These are phyloP conservation scores for Alternaria conjuncta DNA, from an alignment of 2,329 filamentous ascomycete species.

Conservation along the genomic window DNA sequence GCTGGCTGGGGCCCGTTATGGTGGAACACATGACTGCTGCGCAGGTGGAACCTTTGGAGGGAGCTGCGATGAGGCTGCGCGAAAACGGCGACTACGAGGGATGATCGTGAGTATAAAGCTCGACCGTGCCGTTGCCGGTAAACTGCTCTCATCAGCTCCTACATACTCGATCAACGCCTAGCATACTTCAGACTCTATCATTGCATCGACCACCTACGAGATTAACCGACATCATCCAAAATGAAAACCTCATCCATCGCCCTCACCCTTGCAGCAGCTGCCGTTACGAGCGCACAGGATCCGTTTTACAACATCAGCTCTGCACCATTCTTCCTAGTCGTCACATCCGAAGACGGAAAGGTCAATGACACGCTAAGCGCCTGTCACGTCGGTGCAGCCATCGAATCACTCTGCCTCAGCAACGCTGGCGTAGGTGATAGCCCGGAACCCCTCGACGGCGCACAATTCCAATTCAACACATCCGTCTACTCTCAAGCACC, in stretches of 20 bases:
- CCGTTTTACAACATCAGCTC: constrained; percentile 47
- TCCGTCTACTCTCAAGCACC: constrained; percentile 26
- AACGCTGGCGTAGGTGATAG: constrained; percentile 25
- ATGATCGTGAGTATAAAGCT: constrained; percentile 13
- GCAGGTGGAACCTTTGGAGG: constrained; percentile 10
- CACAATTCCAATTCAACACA: constrained; percentile 45
- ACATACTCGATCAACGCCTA: neutral
- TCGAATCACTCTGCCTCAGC: constrained; percentile 55
- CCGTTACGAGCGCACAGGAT: constrained; percentile 36
- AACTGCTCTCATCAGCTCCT: constrained; percentile 2
- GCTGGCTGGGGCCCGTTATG: constrained; percentile 6
- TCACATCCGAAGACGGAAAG: constrained; percentile 48
- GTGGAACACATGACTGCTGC: constrained; percentile 19
- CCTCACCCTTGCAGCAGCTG: constrained; percentile 33
- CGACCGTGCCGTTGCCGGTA: neutral
- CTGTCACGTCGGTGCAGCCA: constrained; percentile 58
- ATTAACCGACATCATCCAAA: neutral
- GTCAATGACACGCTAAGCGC: constrained; percentile 51
- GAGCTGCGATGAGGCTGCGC: constrained; percentile 11
- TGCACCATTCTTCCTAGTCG: constrained; percentile 53
- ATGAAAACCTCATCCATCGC: constrained; percentile 32
- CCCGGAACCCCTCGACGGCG: constrained; percentile 22
- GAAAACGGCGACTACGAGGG: neutral
- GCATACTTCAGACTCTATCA: neutral
- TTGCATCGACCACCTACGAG: neutral